Conservation (phyloP, 2,329 filamentous ascomycete genomes). For the Colletotrichum musae region DNA sequence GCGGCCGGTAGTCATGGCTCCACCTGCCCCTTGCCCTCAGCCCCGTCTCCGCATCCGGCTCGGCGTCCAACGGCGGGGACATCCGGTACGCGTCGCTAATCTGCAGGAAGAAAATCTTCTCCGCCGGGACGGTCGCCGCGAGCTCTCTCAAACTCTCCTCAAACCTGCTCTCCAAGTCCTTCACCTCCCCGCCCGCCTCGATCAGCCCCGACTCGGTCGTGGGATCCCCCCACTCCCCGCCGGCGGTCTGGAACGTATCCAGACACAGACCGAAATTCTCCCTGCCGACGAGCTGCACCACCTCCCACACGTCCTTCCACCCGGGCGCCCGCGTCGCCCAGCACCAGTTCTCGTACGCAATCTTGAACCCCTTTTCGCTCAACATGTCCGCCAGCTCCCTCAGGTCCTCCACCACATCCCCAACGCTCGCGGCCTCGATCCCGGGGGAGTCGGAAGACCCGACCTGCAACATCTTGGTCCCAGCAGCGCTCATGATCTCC, state of each 20-base stretch:
- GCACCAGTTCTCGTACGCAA: constrained; percentile 88
- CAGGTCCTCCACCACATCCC: constrained; percentile 72
- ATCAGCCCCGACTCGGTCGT: constrained; percentile 73
- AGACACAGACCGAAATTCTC: constrained; percentile 81
- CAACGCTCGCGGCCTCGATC: constrained; percentile 62
- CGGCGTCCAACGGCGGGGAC: constrained; percentile 65
- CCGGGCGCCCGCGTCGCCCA: constrained; percentile 79
- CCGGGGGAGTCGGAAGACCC: constrained; percentile 74
- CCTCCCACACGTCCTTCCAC: constrained; percentile 80
- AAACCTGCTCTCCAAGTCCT: constrained; percentile 66
- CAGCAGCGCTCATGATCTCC: constrained; percentile 78
- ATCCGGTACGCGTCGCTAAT: constrained; percentile 82
- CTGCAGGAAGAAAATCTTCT: constrained; percentile 83
- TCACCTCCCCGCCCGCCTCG: constrained; percentile 56
- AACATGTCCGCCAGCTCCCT: constrained; percentile 75
- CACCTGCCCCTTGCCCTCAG: constrained; percentile 74
- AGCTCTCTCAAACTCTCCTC: constrained; percentile 70
- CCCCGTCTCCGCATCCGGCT: constrained; percentile 62
- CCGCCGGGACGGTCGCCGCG: constrained; percentile 68
- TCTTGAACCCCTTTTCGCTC: constrained; percentile 66
- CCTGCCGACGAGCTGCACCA: constrained; percentile 73
- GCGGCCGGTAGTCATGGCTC: constrained; percentile 79
- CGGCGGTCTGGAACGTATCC: constrained; percentile 83
- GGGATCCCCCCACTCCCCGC: constrained; percentile 81
- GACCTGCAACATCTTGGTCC: constrained; percentile 81